A percentile compares a stretch with the other conserved stretches of the same genome.
Evolutionary conservation across 371 early-diverging fungal genomes (phyloP).

Genomic region (Rhizomucor miehei): DNA sequence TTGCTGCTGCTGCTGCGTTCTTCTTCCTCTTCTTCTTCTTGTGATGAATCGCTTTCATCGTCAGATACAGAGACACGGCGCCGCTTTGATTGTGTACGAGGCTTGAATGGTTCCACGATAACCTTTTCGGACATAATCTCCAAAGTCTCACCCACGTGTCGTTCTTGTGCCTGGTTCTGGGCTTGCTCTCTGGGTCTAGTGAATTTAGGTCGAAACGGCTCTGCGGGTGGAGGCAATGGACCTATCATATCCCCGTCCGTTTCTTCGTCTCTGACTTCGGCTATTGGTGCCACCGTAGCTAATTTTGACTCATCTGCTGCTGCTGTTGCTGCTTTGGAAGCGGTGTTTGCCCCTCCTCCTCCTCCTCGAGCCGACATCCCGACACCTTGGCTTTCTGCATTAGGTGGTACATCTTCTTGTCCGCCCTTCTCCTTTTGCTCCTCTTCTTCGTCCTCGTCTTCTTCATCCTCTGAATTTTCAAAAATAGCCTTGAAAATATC

Average conservation of each 20-base stretch:
- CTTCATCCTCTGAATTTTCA: constrained; percentile 63
- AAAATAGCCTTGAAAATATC: constrained; percentile 88
- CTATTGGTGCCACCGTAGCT: neutral
- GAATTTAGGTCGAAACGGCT: constrained; percentile 46
- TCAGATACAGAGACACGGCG: constrained; percentile 34
- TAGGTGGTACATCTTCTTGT: constrained; percentile 6
- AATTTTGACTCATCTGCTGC: neutral
- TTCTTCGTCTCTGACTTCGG: constrained; percentile 1
- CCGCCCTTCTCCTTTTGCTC: constrained; percentile 43
- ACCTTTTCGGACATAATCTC: constrained; percentile 31
- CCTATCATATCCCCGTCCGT: constrained; percentile 31
- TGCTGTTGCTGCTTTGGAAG: neutral
- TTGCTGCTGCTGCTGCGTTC: constrained; percentile 9
- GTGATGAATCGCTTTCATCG: neutral
- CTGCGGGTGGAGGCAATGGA: constrained; percentile 33
- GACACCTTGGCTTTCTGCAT: constrained; percentile 2
- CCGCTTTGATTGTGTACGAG: constrained; percentile 20
- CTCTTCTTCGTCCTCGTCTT: constrained; percentile 27
- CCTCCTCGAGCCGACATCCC: neutral
- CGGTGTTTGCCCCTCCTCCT: too few relatives aligned
- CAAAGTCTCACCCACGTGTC: constrained; percentile 6
- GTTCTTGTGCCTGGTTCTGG: constrained; percentile 1
- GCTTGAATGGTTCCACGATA: constrained; percentile 38
- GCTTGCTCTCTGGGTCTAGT: constrained; percentile 19
- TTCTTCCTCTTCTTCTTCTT: constrained; percentile 21